Evolutionary conservation across 2,329 filamentous ascomycete genomes (phyloP).

Genomic region (Aureobasidium uvarum): DNA sequence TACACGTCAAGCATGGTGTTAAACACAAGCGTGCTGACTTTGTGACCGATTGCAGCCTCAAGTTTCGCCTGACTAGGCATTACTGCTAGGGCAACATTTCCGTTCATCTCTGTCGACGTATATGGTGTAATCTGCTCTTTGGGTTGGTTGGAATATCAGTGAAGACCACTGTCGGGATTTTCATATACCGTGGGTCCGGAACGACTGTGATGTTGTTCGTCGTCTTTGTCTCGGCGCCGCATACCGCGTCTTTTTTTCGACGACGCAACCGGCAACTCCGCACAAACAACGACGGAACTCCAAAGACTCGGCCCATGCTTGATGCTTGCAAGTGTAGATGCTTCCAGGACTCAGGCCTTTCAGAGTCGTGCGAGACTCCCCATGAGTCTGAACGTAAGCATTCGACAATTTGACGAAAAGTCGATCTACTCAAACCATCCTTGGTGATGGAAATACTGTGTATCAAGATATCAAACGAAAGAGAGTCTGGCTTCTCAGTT

Average conservation of each 20-base stretch:
- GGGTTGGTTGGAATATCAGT: background rate
- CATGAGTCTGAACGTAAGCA: background rate
- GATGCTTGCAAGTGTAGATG: background rate
- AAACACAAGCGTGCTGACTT: background rate
- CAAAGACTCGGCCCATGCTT: background rate
- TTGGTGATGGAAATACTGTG: background rate
- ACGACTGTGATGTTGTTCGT: background rate
- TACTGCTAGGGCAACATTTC: background rate
- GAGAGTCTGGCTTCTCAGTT: too few relatives aligned
- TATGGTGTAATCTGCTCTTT: background rate
- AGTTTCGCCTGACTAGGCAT: background rate
- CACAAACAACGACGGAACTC: background rate
- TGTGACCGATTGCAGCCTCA: background rate
- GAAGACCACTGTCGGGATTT: background rate
- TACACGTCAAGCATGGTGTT: background rate
- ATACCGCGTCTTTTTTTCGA: background rate
- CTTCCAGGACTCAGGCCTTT: background rate
- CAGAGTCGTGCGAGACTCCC: background rate
- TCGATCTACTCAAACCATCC: background rate
- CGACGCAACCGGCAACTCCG: background rate
- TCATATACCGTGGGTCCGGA: background rate
- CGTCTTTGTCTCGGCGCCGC: background rate
- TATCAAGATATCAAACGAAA: too few relatives aligned
- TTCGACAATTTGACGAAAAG: background rate
- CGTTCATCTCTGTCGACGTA: background rate